Evolutionary conservation across 192 early-diverging fungal genomes (phyloP), one percentile per base, ranked within the genome.

Genomic region (Backusella westeae): DNA sequence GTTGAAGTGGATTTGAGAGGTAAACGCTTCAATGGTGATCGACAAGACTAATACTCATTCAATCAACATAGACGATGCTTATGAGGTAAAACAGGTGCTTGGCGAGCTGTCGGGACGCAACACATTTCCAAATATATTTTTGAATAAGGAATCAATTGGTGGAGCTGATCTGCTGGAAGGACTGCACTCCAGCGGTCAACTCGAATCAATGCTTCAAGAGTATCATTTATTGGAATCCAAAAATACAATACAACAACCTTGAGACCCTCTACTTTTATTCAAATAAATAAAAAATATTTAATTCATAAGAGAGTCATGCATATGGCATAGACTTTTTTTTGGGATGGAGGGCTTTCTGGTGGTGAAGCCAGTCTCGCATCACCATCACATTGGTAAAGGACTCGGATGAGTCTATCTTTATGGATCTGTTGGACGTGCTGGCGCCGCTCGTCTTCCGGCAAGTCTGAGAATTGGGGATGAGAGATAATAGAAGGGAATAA

Each of bases 1-100:
- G 29, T 71, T 34, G 69, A 71, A 71, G 69, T 71, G 10, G 69
- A 71, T 46, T 46, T 71, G 42, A 71, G 69, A 49, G 69, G 69
- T 71, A 71, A 23, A 3, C 38, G 38, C 8, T 39, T 1, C 38
- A 44, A 44, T 44, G 15, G 0, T 17, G 15, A 17, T 4, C 14
- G 15, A 19, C 42, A 6, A 44, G 15, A 17, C 0, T 14, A 65
- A 65, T 39, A 8, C 38, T 39, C 38, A 35, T 3, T 21, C 7
- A 42, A 26, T 7, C 9, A 1, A 49, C 12, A 46, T 71, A 71
- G 70, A 71, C 21, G 70, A 71, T 15, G 23, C 41, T n/a, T 44
- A 49, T 29, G 21, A 71, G 14, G 70, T 71, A 2, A 71, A 71
- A 15, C 26, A 32, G 8, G 70, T 44, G 17, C 7, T 71, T 0